phyloP scores from a whole-genome alignment of 257 asterid genomes.

The Capsicum chinense region DNA sequence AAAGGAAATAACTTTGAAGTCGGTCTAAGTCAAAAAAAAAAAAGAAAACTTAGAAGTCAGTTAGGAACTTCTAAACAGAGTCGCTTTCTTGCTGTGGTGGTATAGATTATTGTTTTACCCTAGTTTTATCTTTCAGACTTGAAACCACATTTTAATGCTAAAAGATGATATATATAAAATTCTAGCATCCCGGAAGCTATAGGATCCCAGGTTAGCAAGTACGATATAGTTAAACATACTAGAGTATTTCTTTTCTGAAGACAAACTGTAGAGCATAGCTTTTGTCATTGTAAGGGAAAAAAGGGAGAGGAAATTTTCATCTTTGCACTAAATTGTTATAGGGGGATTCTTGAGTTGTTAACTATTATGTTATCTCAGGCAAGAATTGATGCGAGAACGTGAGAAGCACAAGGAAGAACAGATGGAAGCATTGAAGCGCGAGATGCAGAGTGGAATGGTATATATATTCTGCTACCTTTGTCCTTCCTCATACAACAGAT shows the following conservation, averaged over 20 bases:
- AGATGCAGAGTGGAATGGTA: constrained; percentile 98
- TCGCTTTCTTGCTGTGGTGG: background rate
- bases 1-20: background rate
- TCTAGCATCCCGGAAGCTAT: background rate
- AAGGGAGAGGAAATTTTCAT: background rate
- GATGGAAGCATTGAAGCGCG: constrained; percentile 70
- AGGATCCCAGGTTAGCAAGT: background rate
- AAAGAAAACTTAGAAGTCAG: background rate
- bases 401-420: constrained; percentile 79
- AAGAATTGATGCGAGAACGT: constrained; percentile 74
- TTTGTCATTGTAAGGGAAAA: background rate
- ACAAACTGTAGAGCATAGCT: background rate
- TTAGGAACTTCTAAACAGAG: background rate
- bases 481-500: background rate
- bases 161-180: background rate
- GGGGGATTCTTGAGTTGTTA: background rate
- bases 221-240: background rate
- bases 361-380: constrained; percentile 51
- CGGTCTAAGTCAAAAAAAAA: no score
- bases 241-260: background rate
- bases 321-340: background rate
- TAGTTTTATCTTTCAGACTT: background rate
- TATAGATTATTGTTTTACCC: background rate
- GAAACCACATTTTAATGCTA: background rate
- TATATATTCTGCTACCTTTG: constrained; percentile 12